phyloP scores from a whole-genome alignment of 371 early-diverging fungal species.

The Mucor lusitanicus region DNA sequence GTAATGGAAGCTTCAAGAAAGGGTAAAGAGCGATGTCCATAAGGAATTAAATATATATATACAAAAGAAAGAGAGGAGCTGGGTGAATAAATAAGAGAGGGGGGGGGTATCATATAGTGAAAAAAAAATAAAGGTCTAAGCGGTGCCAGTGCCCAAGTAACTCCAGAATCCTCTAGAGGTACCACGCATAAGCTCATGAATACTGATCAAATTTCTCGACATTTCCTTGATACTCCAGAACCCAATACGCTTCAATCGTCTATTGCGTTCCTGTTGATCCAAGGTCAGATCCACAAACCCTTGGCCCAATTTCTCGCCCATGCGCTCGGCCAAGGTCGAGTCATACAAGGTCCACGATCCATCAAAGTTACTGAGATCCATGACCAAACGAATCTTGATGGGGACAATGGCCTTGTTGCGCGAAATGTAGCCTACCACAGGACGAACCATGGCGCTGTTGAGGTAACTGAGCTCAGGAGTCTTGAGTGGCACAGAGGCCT shows the following conservation, averaged over 20 bases:
- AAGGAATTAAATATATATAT: background rate
- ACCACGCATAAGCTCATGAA: constrained; percentile 86
- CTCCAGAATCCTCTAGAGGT: constrained; percentile 76
- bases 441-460: constrained; percentile 85
- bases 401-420: constrained; percentile 85
- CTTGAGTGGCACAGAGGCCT: constrained; percentile 84
- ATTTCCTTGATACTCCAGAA: constrained; percentile 85
- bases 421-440: constrained; percentile 95
- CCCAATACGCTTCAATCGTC: constrained; percentile 85
- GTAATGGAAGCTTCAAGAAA: constrained; percentile 18
- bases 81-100: background rate
- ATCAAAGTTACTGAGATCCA: constrained; percentile 86
- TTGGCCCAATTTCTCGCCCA: constrained; percentile 82
- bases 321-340: constrained; percentile 74
- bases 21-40: constrained; percentile 10
- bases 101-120: background rate
- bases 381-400: constrained; percentile 75
- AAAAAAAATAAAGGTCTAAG: background rate
- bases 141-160: constrained; percentile 50
- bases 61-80: background rate
- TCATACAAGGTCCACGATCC: constrained; percentile 93
- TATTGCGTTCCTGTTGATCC: constrained; percentile 84
- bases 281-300: constrained; percentile 77
- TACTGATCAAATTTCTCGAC: constrained; percentile 66
- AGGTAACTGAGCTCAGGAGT: constrained; percentile 76